phyloP scores from a whole-genome alignment of 306 rosid genomes.

The Sicyos edulis region DNA sequence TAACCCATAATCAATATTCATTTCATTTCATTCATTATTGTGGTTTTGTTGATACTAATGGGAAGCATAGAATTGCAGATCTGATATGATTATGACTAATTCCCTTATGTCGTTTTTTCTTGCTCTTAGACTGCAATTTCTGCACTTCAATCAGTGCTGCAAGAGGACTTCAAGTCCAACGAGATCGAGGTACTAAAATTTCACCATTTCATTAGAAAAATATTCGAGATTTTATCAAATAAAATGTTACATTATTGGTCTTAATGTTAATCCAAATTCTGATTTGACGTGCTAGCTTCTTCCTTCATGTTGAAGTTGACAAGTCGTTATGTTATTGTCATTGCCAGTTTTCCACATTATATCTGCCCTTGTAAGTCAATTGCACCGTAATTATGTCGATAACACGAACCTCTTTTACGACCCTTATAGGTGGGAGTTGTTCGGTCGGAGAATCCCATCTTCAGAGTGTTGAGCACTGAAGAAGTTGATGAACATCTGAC shows the following conservation, averaged over 20 bases:
- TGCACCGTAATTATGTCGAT: neutral
- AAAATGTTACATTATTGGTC: too few relatives aligned
- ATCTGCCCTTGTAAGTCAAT: neutral
- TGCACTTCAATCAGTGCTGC: conserved; percentile 96
- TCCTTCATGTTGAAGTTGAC: neutral
- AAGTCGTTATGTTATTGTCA: neutral
- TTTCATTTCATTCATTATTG: too few relatives aligned
- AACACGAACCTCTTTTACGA: neutral
- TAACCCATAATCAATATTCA: neutral
- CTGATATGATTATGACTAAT: neutral
- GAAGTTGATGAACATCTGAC: conserved; percentile 98
- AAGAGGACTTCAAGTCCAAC: conserved; percentile 94
- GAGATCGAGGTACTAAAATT: conserved; percentile 76
- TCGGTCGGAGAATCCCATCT: conserved; percentile 56
- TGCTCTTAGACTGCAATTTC: conserved; percentile 80
- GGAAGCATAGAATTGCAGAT: neutral
- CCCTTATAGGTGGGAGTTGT: conserved; percentile 85
- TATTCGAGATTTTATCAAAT: neutral
- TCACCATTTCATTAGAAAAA: neutral
- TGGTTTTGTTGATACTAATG: neutral
- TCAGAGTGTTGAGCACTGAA: conserved; percentile 74
- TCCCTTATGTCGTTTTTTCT: neutral
- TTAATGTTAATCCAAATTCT: conserved; percentile 1
- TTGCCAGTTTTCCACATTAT: conserved; percentile 1
- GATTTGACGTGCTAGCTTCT: conserved; percentile 12